These are phyloP conservation scores for Ophiocordyceps australis DNA, from an alignment of 2,329 filamentous ascomycete species.

Conservation along the genomic window DNA sequence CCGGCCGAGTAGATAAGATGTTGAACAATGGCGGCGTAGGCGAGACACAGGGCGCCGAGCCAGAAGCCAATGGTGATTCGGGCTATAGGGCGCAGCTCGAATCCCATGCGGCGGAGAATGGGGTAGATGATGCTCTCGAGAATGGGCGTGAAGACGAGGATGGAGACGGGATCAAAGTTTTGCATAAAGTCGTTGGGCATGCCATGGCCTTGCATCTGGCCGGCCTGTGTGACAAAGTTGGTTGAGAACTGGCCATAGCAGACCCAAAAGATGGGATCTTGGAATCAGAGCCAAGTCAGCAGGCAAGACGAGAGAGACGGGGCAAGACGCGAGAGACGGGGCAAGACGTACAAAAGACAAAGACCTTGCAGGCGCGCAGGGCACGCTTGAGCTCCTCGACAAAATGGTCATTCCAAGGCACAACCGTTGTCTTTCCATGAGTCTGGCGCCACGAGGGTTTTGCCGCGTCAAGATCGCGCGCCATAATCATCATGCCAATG, in stretches of 20 bases:
- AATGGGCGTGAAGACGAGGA: conserved; percentile 48
- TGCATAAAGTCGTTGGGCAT: conserved; percentile 54
- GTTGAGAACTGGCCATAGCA: conserved; percentile 50
- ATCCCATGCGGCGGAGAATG: conserved; percentile 32
- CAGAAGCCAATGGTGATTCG: conserved; percentile 49
- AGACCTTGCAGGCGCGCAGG: conserved; percentile 52
- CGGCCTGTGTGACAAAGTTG: conserved; percentile 47
- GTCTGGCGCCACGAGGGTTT: conserved; percentile 47
- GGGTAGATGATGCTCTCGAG: conserved; percentile 46
- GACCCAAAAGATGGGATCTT: conserved; percentile 45
- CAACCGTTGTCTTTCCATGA: conserved; percentile 19
- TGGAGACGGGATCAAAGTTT: conserved; percentile 48
- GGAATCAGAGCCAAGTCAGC: conserved; percentile 2
- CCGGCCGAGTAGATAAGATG: conserved; percentile 36
- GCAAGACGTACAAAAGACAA: conserved; percentile 29
- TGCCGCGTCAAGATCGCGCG: conserved; percentile 34
- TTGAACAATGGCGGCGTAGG: conserved; percentile 40
- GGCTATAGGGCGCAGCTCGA: conserved; percentile 45
- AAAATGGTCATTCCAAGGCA: conserved; percentile 51
- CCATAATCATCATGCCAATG: conserved; percentile 18
- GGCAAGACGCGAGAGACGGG: too few relatives aligned
- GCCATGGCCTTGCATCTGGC: conserved; percentile 38
- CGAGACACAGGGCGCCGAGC: conserved; percentile 31
- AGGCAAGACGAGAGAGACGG: background rate
- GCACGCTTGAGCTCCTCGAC: conserved; percentile 53